Base-by-base conservation (phyloP, 805 yeast genomes). In the Yarrowia hollandica region DNA sequence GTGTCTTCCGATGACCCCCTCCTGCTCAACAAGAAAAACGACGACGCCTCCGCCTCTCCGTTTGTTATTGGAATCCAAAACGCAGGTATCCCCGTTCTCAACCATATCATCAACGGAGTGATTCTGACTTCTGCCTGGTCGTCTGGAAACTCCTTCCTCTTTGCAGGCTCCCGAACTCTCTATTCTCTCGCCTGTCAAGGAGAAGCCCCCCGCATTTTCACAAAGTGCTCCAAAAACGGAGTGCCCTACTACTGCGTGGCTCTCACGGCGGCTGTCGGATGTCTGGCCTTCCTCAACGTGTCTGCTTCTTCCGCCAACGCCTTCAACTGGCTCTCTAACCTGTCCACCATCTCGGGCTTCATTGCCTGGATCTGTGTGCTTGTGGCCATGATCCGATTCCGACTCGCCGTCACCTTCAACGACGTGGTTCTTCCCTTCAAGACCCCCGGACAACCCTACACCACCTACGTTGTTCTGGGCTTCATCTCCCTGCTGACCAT, bases 221-320 rank as follows among this genome's bases (percentile, higher is more conserved):
- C 81, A 9, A 69, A 75, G 34, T 87, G 95, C 70, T 81, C 82
- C 61, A 73, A 77, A 34, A 71, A 73, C 44, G 96, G 96, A 10
- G 88, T 86, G 12, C 96, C 96, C 0, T 83, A 83, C 67, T 74
- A 75, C 62, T 81, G 91, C 16, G 92, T 88, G 2, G 62, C 85
- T 21, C 79, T 83, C 63, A 78, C 90, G 0, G 83, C 86, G 0
- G 59, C 76, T 0, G 81, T 87, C 66, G 87, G 87, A 0, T 68
- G 81, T 1, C 72, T 86, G 28, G 80, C 89, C 0, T 86, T 75
- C 89, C 90, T 84, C 68, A 83, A 82, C 64, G 79, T 75, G 25
- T 80, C 85, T 4, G 73, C 79, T 11, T 73, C 80, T 2, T 74
- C 87, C 0, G 70, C 82, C 2, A 64, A 70, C 39, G 88, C 82